Evolutionary conservation across 1,139 yeast genomes (phyloP), one percentile per base, ranked within the genome.

Genomic region (Yamadazyma jaroonii): DNA sequence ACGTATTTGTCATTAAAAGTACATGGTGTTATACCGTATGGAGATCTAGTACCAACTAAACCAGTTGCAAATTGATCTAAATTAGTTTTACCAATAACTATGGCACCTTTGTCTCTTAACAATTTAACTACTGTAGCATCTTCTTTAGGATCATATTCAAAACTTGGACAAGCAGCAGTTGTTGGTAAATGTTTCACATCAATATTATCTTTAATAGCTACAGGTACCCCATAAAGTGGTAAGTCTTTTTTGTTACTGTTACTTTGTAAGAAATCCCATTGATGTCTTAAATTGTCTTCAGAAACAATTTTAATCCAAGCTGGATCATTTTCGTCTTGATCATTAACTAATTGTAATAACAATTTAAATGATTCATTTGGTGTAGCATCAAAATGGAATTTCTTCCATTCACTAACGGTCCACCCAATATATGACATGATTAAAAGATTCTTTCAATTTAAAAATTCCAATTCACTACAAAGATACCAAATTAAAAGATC

Each of bases 11-110:
- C 64, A 48, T 84, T 72, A 57, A 90, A 88, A 1, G 92, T 81
- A 56, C 83, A 82, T 28, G 89, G 79, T 4, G 96, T 85, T 48
- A 79, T 74, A 6, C 98, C 97, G 56, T 89, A 92, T 1, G 97
- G 97, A 5, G 96, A 85, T 56, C 97, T 76, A 15, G 88, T 83
- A 29, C 98, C 98, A 2, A 92, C 97, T 41, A 92, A 71, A 23
- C 98, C 98, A 4, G 97, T 90, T 14, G 97, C 97, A 62, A 90
- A 90, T 60, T 90, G 97, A 58, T 90, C 97, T 58, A 90, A 71
- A 58, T 90, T 90, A 42, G 97, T 90, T 59, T 90, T 90, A 40
- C 97, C 97, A 34, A 90, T 70, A 27, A 90, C 75, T 38, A 90
- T 85, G 32, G 97, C 97, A 52, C 97, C 97, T 22, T 89, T 85